Evolutionary conservation across 345 rosid genomes (phyloP).

Genomic region (Hypericum perforatum): DNA sequence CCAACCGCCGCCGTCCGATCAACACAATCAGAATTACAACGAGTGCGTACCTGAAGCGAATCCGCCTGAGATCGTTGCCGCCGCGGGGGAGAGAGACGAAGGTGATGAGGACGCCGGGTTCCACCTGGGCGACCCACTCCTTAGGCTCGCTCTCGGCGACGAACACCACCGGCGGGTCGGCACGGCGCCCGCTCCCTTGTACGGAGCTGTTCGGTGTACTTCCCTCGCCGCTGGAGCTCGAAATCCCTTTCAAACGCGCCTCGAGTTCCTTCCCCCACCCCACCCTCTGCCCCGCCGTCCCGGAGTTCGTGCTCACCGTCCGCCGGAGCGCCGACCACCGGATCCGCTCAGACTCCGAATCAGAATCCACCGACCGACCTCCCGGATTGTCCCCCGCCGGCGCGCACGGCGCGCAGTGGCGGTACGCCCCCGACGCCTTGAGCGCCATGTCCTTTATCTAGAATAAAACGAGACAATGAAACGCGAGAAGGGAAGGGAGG

Average conservation of each 20-base stretch:
- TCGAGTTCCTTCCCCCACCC: conserved; percentile 29
- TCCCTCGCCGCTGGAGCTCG: conserved; percentile 28
- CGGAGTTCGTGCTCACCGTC: conserved; percentile 50
- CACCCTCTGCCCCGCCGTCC: conserved; percentile 24
- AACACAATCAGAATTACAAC: not conserved
- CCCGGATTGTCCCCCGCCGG: not conserved
- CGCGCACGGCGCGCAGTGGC: conserved; percentile 5
- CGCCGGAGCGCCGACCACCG: conserved; percentile 16
- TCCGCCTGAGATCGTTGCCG: conserved; percentile 29
- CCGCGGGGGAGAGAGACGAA: conserved; percentile 23
- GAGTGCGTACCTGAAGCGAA: conserved; percentile 23
- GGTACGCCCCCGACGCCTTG: conserved; percentile 4
- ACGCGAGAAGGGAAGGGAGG: not conserved
- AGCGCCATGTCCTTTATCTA: conserved; percentile 2
- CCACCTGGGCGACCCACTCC: conserved; percentile 31
- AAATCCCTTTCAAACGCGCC: conserved; percentile 24
- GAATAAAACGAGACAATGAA: not conserved
- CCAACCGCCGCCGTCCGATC: conserved; percentile 31
- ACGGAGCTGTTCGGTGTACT: conserved; percentile 16
- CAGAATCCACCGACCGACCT: not conserved
- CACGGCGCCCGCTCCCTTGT: conserved; percentile 20
- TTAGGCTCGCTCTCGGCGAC: conserved; percentile 24
- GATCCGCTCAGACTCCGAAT: not conserved
- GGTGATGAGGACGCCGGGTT: conserved; percentile 28
- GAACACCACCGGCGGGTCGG: conserved; percentile 23